Conservation (phyloP, 257 asterid genomes). For the Fraxinus pennsylvanica region DNA sequence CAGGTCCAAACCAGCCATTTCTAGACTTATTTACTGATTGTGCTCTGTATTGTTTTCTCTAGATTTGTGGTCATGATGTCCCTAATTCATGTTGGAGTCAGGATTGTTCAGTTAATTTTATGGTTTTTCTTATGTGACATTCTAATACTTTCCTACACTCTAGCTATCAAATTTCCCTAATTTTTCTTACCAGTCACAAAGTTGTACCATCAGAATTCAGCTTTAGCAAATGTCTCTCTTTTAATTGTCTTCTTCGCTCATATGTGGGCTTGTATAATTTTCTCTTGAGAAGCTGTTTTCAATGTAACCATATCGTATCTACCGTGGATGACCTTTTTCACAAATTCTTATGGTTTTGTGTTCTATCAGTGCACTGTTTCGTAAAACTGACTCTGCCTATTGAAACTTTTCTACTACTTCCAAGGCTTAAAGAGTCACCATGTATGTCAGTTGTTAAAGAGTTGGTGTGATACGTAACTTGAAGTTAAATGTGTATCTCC, state of each 20-base stretch:
- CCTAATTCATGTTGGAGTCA: neutral
- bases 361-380: neutral
- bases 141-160: constrained; percentile 9
- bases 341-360: constrained; percentile 2
- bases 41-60: constrained; percentile 4
- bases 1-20: constrained; percentile 49
- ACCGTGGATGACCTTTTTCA: neutral
- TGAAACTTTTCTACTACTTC: constrained; percentile 3
- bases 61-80: constrained; percentile 12
- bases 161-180: constrained; percentile 14
- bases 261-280: constrained; percentile 7
- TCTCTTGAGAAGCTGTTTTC: constrained; percentile 1
- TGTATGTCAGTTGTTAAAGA: neutral
- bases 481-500: constrained; percentile 16
- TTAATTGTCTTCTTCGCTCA: constrained; percentile 6
- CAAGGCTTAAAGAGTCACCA: neutral
- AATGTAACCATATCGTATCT: neutral
- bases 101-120: constrained; percentile 4
- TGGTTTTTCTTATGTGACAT: neutral
- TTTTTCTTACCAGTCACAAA: neutral
- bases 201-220: constrained; percentile 9
- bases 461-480: constrained; percentile 13
- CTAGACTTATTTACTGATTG: constrained; percentile 18
- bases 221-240: constrained; percentile 7
- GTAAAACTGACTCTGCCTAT: neutral